These are phyloP conservation scores for Lepidopterella palustris DNA, from an alignment of 495 filamentous ascomycete species.

Conservation along the genomic window DNA sequence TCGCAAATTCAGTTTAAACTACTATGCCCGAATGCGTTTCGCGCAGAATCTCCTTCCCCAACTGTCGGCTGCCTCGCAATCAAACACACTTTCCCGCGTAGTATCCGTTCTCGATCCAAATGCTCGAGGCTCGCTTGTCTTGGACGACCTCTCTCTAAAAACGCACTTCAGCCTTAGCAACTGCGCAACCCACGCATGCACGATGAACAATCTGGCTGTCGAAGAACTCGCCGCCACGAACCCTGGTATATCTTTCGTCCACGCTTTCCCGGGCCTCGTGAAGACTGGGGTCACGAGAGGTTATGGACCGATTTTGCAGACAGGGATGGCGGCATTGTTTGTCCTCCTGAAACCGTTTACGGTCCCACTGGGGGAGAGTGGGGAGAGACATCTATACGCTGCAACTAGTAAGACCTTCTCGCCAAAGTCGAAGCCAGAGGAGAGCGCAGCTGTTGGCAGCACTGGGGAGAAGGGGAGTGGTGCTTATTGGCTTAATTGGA, in stretches of 20 bases:
- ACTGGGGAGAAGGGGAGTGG: conserved; percentile 38
- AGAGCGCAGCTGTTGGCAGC: conserved; percentile 20
- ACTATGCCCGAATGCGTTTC: conserved; percentile 61
- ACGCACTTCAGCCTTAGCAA: background rate
- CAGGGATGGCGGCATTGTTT: background rate
- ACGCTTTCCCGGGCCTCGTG: conserved; percentile 5
- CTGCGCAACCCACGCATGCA: background rate
- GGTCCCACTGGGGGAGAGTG: background rate
- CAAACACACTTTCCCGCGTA: background rate
- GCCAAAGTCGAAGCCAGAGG: background rate
- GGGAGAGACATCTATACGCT: conserved; percentile 3
- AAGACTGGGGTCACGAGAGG: background rate
- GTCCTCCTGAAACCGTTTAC: background rate
- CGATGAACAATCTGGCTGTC: conserved; percentile 24
- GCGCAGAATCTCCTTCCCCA: conserved; percentile 36
- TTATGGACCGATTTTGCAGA: background rate
- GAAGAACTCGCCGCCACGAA: conserved; percentile 16
- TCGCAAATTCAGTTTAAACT: conserved; percentile 46
- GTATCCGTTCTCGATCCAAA: background rate
- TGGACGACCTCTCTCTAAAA: background rate
- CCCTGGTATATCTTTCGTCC: conserved; percentile 22
- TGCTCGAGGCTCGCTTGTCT: background rate
- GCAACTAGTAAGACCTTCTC: background rate
- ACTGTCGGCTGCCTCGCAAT: conserved; percentile 24
- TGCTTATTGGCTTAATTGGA: conserved; percentile 38